These are phyloP conservation scores for Pichia sp. DNA, from an alignment of 1,139 yeast species.

Conservation along the genomic window DNA sequence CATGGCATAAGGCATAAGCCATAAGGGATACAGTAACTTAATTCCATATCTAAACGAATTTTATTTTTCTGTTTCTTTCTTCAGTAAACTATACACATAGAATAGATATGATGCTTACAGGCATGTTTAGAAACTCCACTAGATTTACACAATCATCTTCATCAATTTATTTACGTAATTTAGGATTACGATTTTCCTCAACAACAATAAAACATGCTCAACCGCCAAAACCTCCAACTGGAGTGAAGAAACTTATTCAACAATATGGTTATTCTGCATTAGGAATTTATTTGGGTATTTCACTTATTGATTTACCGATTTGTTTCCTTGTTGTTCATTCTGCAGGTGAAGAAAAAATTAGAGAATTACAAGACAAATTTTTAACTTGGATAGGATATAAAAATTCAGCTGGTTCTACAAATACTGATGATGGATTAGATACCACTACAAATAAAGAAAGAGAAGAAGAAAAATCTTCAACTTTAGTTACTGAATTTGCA, in stretches of 20 bases:
- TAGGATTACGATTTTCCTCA: slow-evolving; percentile 7
- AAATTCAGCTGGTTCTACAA: slow-evolving; percentile 16
- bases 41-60: no score
- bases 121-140: not conserved
- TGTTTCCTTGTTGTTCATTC: slow-evolving; percentile 80
- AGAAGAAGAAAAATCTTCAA: slow-evolving; percentile 24
- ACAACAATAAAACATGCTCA: slow-evolving; percentile 10
- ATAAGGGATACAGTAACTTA: no score
- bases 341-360: slow-evolving; percentile 74
- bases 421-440: slow-evolving; percentile 28
- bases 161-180: slow-evolving; percentile 5
- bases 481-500: slow-evolving; percentile 66
- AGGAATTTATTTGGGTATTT: slow-evolving; percentile 70
- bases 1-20: no score
- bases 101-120: not conserved
- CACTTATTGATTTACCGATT: slow-evolving; percentile 72
- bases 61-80: not conserved
- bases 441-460: slow-evolving; percentile 14
- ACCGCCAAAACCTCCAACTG: slow-evolving; percentile 35
- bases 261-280: slow-evolving; percentile 90
- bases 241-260: slow-evolving; percentile 65
- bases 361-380: slow-evolving; percentile 54
- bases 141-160: slow-evolving; percentile 14
- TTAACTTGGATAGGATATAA: slow-evolving; percentile 51
- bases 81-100: not conserved